Evolutionary conservation across 805 yeast genomes (phyloP).

Genomic region (Yamadazyma takamatsuzukensis): DNA sequence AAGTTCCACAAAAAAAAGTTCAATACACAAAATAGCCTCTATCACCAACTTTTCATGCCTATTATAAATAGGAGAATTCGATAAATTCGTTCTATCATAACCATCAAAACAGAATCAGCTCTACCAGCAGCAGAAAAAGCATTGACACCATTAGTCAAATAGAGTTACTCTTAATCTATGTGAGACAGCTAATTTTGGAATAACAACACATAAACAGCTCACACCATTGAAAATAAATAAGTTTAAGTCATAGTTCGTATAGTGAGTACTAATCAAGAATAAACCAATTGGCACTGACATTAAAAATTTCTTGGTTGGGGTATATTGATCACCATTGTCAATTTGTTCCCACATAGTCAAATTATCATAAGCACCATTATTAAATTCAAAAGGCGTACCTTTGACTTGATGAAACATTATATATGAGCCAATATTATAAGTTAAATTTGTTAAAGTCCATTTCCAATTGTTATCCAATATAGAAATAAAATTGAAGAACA

Average conservation of each 20-base stretch:
- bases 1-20: too few species aligned
- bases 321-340: slow-evolving; percentile 93
- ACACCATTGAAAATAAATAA: slow-evolving; percentile 75
- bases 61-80: too few species aligned
- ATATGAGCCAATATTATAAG: slow-evolving; percentile 88
- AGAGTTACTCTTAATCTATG: slow-evolving; percentile 72
- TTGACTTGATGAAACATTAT: slow-evolving; percentile 95
- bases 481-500: slow-evolving; percentile 76
- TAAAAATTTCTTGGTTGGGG: slow-evolving; percentile 92
- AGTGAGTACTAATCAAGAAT: slow-evolving; percentile 85
- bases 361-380: slow-evolving; percentile 92
- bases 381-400: slow-evolving; percentile 97
- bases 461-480: slow-evolving; percentile 78
- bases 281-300: slow-evolving; percentile 89
- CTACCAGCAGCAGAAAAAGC: too few species aligned
- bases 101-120: too few species aligned
- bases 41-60: too few species aligned
- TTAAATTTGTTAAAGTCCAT: slow-evolving; percentile 91
- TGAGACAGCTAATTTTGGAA: slow-evolving; percentile 84
- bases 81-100: too few species aligned
- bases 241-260: slow-evolving; percentile 77
- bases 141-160: too few species aligned
- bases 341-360: slow-evolving; percentile 99
- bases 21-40: too few species aligned
- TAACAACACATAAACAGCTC: slow-evolving; percentile 80